Percentiles rank a stretch among this genome's conserved stretches.
These are phyloP conservation scores for Trichomonascaceae sp. DNA, from an alignment of 1,139 yeast genomes.

Conservation along the genomic window DNA sequence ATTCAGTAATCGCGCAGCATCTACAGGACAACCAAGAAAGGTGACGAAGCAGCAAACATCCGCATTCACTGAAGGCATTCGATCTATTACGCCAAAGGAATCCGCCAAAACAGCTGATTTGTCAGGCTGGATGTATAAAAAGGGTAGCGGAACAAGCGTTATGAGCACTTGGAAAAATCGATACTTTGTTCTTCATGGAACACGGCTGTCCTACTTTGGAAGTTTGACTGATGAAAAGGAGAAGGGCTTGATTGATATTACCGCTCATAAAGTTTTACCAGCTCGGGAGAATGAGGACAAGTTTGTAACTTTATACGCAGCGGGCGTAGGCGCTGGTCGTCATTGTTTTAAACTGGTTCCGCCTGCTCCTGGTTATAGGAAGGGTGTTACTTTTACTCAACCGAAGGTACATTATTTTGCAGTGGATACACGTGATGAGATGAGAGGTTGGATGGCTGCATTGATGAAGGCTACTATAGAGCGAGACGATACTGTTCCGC, in stretches of 20 bases:
- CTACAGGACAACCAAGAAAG: slow-evolving; percentile 12
- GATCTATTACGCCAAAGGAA: slow-evolving; percentile 67
- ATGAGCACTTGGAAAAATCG: slow-evolving; percentile 87
- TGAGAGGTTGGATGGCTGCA: slow-evolving; percentile 95
- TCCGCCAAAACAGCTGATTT: slow-evolving; percentile 69
- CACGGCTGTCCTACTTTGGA: slow-evolving; percentile 82
- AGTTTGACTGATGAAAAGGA: slow-evolving; percentile 77
- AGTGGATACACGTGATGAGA: slow-evolving; percentile 82
- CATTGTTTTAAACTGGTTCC: slow-evolving; percentile 90
- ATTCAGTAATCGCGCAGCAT: background rate
- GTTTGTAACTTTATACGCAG: slow-evolving; percentile 79
- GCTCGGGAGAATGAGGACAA: slow-evolving; percentile 68
- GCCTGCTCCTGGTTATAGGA: slow-evolving; percentile 95
- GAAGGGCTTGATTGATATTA: slow-evolving; percentile 89
- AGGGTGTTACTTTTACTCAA: slow-evolving; percentile 92
- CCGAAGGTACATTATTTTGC: slow-evolving; percentile 96
- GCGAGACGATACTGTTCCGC: slow-evolving; percentile 87
- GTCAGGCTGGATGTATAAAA: slow-evolving; percentile 95
- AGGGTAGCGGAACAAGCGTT: slow-evolving; percentile 61
- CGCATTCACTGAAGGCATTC: slow-evolving; percentile 90
- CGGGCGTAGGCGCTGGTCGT: slow-evolving; percentile 87
- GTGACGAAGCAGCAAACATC: slow-evolving; percentile 52
- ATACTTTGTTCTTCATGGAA: slow-evolving; percentile 85
- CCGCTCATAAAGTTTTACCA: slow-evolving; percentile 87
- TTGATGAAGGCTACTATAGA: slow-evolving; percentile 94